Conservation (phyloP, 331 rosid species). For the Malus hybrid region DNA sequence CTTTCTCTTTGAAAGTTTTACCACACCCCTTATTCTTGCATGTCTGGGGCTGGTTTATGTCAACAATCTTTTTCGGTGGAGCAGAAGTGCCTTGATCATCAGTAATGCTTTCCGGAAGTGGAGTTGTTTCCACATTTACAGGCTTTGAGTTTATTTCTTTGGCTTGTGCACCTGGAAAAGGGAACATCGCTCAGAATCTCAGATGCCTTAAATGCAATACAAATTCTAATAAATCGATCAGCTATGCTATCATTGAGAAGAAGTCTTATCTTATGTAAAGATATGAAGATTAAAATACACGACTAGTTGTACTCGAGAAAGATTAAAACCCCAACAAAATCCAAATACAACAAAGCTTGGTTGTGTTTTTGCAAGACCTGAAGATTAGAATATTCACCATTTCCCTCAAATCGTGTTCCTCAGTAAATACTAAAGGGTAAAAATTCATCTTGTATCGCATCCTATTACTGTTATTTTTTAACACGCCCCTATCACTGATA, state of each 20-base stretch:
- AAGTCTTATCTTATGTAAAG: too few relatives aligned
- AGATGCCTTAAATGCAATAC: not conserved
- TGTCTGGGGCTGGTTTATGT: constrained; percentile 59
- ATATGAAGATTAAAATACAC: not conserved
- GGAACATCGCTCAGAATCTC: not conserved
- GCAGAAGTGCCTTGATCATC: constrained; percentile 24
- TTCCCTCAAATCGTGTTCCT: not conserved
- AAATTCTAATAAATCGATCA: not conserved
- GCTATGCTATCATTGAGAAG: not conserved
- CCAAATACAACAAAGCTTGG: not conserved
- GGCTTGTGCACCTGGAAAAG: constrained; percentile 51
- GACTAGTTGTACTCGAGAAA: not conserved
- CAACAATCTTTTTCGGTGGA: constrained; percentile 54
- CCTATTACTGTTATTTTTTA: not conserved
- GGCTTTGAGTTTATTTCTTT: constrained; percentile 26
- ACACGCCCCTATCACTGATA: not conserved
- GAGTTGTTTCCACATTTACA: constrained; percentile 17
- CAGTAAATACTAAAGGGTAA: too few relatives aligned
- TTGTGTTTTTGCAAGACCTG: not conserved
- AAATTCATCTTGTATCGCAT: not conserved
- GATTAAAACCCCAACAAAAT: not conserved
- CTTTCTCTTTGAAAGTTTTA: constrained; percentile 71
- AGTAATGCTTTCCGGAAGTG: constrained; percentile 29
- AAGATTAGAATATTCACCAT: not conserved
- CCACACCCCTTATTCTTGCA: constrained; percentile 84